Base-by-base conservation (phyloP, 1,139 yeast species). In the Geotrichum carabidarum region DNA sequence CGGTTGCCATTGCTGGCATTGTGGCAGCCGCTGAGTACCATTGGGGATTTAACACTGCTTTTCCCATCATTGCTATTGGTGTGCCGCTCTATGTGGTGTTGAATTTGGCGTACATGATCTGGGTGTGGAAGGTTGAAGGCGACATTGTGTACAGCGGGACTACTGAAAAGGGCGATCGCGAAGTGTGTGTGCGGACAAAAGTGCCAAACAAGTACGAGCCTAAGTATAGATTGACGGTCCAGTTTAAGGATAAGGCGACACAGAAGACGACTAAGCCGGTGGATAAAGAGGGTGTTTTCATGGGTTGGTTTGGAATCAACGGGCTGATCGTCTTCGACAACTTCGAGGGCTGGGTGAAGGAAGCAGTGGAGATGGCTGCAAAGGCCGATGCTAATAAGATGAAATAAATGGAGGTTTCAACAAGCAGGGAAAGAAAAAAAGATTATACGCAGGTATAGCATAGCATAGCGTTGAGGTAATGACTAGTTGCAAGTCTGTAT, bases 11-110 rank as follows among this genome's bases (percentile, higher is more conserved):
- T 15, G 87, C 95, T 1, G 96, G 79, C 1, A 68, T 74, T 5
- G 79, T 89, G 56, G 89, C 80, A 65, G 75, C 76, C 56, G 68
- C 82, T 44, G 97, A 91, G 68, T 85, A 85, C 70, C 79, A 81
- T 60, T 73, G 74, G 57, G 74, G 82, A 58, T 77, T 77, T 60
- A 64, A 67, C 8, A 73, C 73, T 4, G 75, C 75, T 2, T 65
- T 72, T 48, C 53, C 61, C 18, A 71, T 71, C 53, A 77, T 79
- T 31, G 69, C 73, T 62, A 60, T 78, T 8, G 75, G 80, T 2
- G 79, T 84, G 1, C 68, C 58, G 1, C 43, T 67, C 0, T 90
- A 88, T 65, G 77, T 78, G 42, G 50, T 77, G 0, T 63, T 85
- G 30, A 79, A 85, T 49, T 72, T 68, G 1, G 66, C 75, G 8